Conservation (phyloP, 2,329 filamentous ascomycete genomes). For the Ustulina deusta region DNA sequence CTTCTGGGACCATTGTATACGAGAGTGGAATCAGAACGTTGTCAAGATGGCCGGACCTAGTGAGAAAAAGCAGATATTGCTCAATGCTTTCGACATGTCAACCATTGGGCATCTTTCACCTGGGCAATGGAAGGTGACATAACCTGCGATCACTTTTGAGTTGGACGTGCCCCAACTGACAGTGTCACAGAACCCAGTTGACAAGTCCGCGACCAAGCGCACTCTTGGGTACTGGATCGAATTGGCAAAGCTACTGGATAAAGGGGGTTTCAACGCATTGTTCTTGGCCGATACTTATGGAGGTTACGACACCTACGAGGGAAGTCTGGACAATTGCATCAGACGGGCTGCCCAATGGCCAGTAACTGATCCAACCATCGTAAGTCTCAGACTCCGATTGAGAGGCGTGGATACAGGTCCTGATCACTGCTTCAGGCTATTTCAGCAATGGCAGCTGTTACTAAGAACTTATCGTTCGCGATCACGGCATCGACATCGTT, state of each 20-base stretch:
- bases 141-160: conserved; percentile 16
- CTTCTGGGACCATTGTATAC: conserved; percentile 8
- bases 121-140: conserved; percentile 72
- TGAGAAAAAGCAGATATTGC: conserved; percentile 65
- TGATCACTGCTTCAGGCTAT: conserved; percentile 60
- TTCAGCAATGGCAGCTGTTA: conserved; percentile 74
- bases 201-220: conserved; percentile 71
- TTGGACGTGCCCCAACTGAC: conserved; percentile 27
- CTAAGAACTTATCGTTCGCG: conserved; percentile 71
- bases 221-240: conserved; percentile 73
- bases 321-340: conserved; percentile 70
- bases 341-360: conserved; percentile 73
- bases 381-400: conserved; percentile 50
- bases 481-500: conserved; percentile 74
- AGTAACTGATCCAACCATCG: conserved; percentile 72
- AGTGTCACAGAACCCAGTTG: conserved; percentile 64
- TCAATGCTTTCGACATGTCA: conserved; percentile 76
- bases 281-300: conserved; percentile 76
- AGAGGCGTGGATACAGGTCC: not conserved
- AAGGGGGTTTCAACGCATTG: conserved; percentile 72
- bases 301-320: conserved; percentile 72
- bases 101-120: conserved; percentile 73
- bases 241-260: conserved; percentile 71
- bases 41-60: conserved; percentile 28
- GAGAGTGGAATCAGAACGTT: conserved; percentile 14